These are phyloP conservation scores for Penicillium nordicum DNA, from an alignment of 2,329 filamentous ascomycete genomes.

Conservation along the genomic window DNA sequence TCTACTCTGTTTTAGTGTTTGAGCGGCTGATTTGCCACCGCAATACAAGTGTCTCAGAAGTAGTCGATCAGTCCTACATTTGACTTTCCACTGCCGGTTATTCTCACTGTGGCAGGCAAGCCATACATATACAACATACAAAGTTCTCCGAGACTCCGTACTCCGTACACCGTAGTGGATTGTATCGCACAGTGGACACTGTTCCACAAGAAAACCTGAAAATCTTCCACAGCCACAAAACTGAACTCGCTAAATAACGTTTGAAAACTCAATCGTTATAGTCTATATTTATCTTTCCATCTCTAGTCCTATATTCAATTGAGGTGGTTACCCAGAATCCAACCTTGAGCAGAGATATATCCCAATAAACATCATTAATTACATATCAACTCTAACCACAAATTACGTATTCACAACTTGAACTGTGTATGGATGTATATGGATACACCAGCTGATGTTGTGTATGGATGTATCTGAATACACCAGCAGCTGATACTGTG, in stretches of 20 bases:
- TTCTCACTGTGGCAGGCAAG: slow-evolving; percentile 2
- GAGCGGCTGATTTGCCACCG: slow-evolving; percentile 7
- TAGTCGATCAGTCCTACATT: slow-evolving; percentile 10
- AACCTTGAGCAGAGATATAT: not conserved
- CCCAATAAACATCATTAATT: not conserved
- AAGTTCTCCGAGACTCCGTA: not conserved
- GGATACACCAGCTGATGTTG: slow-evolving; percentile 3
- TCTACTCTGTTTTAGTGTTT: not conserved
- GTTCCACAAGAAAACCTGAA: slow-evolving; percentile 6
- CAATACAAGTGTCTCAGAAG: slow-evolving; percentile 13
- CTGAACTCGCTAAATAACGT: not conserved
- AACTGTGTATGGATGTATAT: not conserved
- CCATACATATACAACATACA: not conserved
- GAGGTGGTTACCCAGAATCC: not conserved
- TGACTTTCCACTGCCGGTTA: slow-evolving; percentile 16
- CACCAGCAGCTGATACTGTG: slow-evolving; percentile 7
- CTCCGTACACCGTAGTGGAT: not conserved
- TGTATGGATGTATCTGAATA: slow-evolving; percentile 6
- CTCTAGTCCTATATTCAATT: not conserved
- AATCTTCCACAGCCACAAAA: not conserved
- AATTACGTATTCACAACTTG: not conserved
- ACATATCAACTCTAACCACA: not conserved
- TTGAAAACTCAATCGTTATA: not conserved
- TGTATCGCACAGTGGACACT: slow-evolving; percentile 3
- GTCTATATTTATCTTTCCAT: slow-evolving; percentile 1